Base-by-base conservation (phyloP, 2,329 filamentous ascomycete species). In the Didymella glomerata region DNA sequence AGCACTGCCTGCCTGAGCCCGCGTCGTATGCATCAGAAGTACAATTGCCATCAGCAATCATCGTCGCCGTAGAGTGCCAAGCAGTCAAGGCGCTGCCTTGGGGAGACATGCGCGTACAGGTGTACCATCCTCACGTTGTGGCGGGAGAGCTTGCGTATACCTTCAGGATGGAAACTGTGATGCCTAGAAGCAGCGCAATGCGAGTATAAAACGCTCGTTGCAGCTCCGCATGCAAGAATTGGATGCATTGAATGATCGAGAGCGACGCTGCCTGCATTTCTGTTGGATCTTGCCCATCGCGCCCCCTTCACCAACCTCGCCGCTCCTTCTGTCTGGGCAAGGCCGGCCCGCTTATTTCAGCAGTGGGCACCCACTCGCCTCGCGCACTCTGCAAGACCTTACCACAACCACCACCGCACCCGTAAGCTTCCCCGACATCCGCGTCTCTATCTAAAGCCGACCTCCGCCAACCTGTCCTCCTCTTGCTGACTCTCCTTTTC, bases 261-360 rank as follows among this genome's bases (percentile, higher is more conserved):
- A 41, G 51, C 40, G 57, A 51, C 52, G 49, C 20, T 62, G 51
- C 48, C 54, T 59, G 51, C 59, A 47, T 46, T 48, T 50, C 57
- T 50, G 55, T 57, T 49, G 58, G 48, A 62, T 53, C 62, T 56
- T 59, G 52, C 56, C 65, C 50, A 60, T 63, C 64, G 68, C 69
- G 70, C 56, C 56, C 56, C 56, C 50, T 59, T 54, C 67, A 66
- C 63, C 70, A 72, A 67, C 70, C 72, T 70, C 57, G 56, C 59
- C 49, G 68, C 68, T 66, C 67, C 68, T 71, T 68, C 71, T 68
- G 68, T 68, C 71, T 74, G 69, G 74, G 74, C 72, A 75, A 76
- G 74, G 70, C 67, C 68, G 72, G 66, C 71, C 78, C 75, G 76
- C 75, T 77, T 77, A 77, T 77, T 77, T 77, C 74, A 76, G 71